Evolutionary conservation across 2,329 filamentous ascomycete genomes (phyloP), one percentile per base, ranked within the genome.

Genomic region (Samsoniella hepiali): DNA sequence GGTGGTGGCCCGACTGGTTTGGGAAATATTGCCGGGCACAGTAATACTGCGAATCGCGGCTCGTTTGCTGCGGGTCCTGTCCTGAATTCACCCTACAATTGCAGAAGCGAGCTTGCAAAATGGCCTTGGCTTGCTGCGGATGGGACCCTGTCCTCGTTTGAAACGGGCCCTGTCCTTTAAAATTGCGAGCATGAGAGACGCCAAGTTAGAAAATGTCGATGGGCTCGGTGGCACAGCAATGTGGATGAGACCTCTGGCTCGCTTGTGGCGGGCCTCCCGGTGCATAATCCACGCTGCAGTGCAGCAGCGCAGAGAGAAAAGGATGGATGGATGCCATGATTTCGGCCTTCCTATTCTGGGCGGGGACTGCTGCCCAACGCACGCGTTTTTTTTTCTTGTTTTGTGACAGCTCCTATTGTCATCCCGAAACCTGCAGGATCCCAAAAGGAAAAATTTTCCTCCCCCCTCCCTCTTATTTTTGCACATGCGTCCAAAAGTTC

Each of bases 281-380:
- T 49, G 45, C 13, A 27, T 27, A 49, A 49, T 31, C 22, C 45
- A 15, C 45, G 45, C 27, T 31, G 27, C 15, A 13, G 11, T 49
- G 27, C 45, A 8, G 45, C 45, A 27, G 45, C 22, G 13, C 27
- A 17, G 2, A 29, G 36, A 34, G 29, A 29, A 44, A 32, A 27
- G 15, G 27, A 40, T 8, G 38, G 38, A 40, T 40, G 38, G 38
- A 40, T 15, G 38, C 29, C 27, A 4, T 5, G 13, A 15, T 56
- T 42, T 31, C 5, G n/a, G 34, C 57, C 57, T 60, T 60, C 57
- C 57, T 60, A 60, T 60, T 60, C 27, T 29, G 29, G 54, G 42
- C 13, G 50, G 32, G 51, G n/a, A 9, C 38, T 40, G 22, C 51
- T n/a, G 54, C 13, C 36, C 15, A 11, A 56, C 15, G 54, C 38